Evolutionary conservation across 2,329 filamentous ascomycete genomes (phyloP), one percentile per base, ranked within the genome.

Genomic region (Pleochaeta shiraiana): DNA sequence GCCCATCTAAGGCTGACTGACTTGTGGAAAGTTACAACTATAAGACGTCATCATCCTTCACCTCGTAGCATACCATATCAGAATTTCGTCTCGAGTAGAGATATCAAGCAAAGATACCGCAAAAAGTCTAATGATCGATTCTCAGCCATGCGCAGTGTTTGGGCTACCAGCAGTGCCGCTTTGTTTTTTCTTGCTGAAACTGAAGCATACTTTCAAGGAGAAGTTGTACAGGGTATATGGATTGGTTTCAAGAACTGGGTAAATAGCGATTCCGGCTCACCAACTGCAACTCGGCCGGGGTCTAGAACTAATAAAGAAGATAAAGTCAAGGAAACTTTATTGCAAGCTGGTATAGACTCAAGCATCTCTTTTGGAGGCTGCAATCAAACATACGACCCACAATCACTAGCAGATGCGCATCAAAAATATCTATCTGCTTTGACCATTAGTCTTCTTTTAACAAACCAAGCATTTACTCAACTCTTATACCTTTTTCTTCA

Each of bases 161-260:
- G 93, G 93, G 92, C 90, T 0, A 95, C 89, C 0, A 86, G 87
- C 69, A 90, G 88, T 71, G 88, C 90, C 1, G 86, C 89, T 1
- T 82, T 95, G 3, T 96, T 95, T 75, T 87, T 97, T 69, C 78
- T 97, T 3, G 89, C 88, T 0, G 91, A 96, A 72, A 86, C 89
- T 16, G 87, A 92, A 68, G 84, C 84, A 2, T 97, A 95, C 70
- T 83, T 97, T 55, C 92, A 96, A 73, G 89, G 88, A 0, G 90
- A 95, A 71, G 85, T 97, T 6, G 85, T 96, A 16, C 83, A 85
- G 66, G 84, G 85, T 34, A 84, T 89, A 1, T 96, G 90, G 83
- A 81, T 85, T 19, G 84, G 87, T 63, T 91, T 97, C 69, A 82
- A 87, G 64, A 73, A 75, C 16, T 96, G 91, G 90, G 77, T 95